Percentiles rank a stretch among this genome's conserved stretches.
Evolutionary conservation across 2,329 filamentous ascomycete species (phyloP).

Genomic region (Colletotrichum euphorbiae): DNA sequence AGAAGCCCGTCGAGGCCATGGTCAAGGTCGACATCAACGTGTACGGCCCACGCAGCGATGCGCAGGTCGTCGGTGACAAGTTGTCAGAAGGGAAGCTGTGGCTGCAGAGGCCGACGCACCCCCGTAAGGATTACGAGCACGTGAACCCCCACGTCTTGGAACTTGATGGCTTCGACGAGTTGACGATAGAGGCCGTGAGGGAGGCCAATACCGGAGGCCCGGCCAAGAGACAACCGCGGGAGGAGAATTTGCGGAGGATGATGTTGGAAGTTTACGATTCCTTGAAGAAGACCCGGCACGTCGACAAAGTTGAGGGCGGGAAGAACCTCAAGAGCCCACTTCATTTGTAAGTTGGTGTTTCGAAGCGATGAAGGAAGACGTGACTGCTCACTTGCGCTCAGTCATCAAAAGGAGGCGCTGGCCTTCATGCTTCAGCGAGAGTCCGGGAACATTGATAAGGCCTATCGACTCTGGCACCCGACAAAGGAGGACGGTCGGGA

Average conservation of each 20-base stretch:
- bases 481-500: slow-evolving; percentile 43
- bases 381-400: slow-evolving; percentile 30
- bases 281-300: slow-evolving; percentile 39
- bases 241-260: slow-evolving; percentile 23
- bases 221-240: slow-evolving; percentile 8
- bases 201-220: not conserved
- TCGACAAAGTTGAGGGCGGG: slow-evolving; percentile 42
- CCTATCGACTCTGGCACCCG: slow-evolving; percentile 50
- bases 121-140: slow-evolving; percentile 42
- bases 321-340: slow-evolving; percentile 42
- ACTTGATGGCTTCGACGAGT: slow-evolving; percentile 41
- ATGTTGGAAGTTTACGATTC: slow-evolving; percentile 42
- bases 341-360: slow-evolving; percentile 42
- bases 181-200: not conserved
- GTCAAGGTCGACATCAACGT: slow-evolving; percentile 51
- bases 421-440: slow-evolving; percentile 55
- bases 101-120: slow-evolving; percentile 49
- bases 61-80: slow-evolving; percentile 43
- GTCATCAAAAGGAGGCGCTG: slow-evolving; percentile 53
- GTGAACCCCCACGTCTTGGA: slow-evolving; percentile 48
- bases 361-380: rapidly evolving
- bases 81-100: slow-evolving; percentile 49
- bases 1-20: slow-evolving; percentile 46
- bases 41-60: slow-evolving; percentile 47
- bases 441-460: slow-evolving; percentile 47